These are phyloP conservation scores for Prunella vulgaris DNA, from an alignment of 257 asterid genomes.

Conservation along the genomic window DNA sequence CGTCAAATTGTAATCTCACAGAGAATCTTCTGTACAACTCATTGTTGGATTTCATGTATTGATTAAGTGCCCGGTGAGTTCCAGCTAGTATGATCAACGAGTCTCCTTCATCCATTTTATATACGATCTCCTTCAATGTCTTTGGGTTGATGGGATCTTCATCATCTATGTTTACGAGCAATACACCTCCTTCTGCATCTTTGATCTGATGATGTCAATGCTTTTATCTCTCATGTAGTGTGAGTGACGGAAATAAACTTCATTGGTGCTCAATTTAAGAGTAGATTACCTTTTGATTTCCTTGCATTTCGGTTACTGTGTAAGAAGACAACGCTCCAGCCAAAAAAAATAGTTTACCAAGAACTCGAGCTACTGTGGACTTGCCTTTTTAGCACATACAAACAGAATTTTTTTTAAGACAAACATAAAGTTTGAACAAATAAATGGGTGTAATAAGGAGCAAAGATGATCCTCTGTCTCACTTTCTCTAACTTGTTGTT, in stretches of 20 bases:
- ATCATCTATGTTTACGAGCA: constrained; percentile 42
- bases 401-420: neutral
- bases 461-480: neutral
- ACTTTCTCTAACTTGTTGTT: neutral
- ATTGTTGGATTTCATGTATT: constrained; percentile 33
- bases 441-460: neutral
- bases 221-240: neutral
- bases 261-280: neutral
- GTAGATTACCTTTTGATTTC: constrained; percentile 29
- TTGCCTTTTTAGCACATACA: constrained; percentile 32
- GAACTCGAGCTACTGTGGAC: constrained; percentile 45
- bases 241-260: constrained; percentile 9
- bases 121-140: constrained; percentile 25
- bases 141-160: constrained; percentile 31
- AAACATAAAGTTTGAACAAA: neutral
- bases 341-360: constrained; percentile 44
- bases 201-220: constrained; percentile 35
- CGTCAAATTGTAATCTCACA: constrained; percentile 38
- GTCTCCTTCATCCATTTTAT: constrained; percentile 35
- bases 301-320: constrained; percentile 44
- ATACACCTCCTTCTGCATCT: constrained; percentile 38
- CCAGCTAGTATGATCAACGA: constrained; percentile 38
- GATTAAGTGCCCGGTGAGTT: constrained; percentile 31
- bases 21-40: constrained; percentile 39
- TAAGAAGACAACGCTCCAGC: constrained; percentile 42